Base-by-base conservation (phyloP, 164 flowering plant species). In the Paratinospora sagittata region DNA sequence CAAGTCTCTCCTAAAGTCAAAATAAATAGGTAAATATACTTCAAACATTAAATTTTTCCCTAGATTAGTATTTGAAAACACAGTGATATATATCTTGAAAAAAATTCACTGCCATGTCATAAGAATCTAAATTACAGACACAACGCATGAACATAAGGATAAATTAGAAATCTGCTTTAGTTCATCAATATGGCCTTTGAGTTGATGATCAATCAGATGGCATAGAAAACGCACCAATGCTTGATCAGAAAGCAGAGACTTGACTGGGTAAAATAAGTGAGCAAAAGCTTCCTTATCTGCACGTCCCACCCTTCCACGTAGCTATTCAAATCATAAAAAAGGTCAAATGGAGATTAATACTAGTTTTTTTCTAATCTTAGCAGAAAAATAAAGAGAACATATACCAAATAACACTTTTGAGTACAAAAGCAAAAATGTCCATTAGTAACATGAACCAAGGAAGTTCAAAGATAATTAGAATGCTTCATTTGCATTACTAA, bases 241-340 rank as follows among this genome's bases (percentile, higher is more conserved):
- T 76, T 87, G 86, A 65, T 86, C 89, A 77, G 97, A 80, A 12
- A 95, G 84, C 73, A 85, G 75, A 17, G 90, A 82, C 76, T 87
- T 90, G 64, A 87, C 91, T 63, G 96, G 94, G 81, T 90, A 95
- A 81, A 90, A 92, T 74, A 95, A 83, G 79, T 84, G 68, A 27
- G 97, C 98, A 86, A 85, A 82, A 75, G 98, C 98, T 85, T 95
- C 98, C 83, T 89, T 95, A 80, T 95, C 97, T 65, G 96, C 90
- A 14, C 98, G 85, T 8, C 98, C 97, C 61, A 92, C 98, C 71
- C 97, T 87, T 83, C 98, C 97, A 74, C 97, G 96, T 82, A 92
- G 76, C 98, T 92, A 73, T 69, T 36, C 30, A 47, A 71, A 72
- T 45, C 10, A 55, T 49, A 73, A 19, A 65, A 14, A 70, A 73